phyloP scores from a whole-genome alignment of 2,329 filamentous ascomycete genomes.

The Ceratocystis lukuohia region DNA sequence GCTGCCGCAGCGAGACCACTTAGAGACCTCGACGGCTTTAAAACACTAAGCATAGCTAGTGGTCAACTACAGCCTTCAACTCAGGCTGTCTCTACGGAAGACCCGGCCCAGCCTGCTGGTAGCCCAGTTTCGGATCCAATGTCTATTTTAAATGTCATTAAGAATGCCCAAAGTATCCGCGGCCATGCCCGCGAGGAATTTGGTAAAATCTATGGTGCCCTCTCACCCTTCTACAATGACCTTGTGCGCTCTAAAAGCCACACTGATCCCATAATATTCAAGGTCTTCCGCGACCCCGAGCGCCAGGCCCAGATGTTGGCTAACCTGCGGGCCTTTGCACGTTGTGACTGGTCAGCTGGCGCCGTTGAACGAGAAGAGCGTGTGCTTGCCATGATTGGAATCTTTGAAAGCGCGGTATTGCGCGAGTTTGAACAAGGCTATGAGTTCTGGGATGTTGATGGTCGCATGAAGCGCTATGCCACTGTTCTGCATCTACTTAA shows the following conservation, averaged over 20 bases:
- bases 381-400: constrained; percentile 57
- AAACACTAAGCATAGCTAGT: constrained; percentile 51
- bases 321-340: constrained; percentile 64
- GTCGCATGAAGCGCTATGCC: constrained; percentile 78
- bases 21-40: constrained; percentile 54
- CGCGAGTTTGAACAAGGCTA: constrained; percentile 90
- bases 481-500: constrained; percentile 73
- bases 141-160: constrained; percentile 55
- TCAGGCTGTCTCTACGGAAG: not conserved
- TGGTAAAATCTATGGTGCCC: constrained; percentile 73
- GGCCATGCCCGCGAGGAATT: constrained; percentile 82
- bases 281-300: constrained; percentile 75
- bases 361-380: constrained; percentile 58
- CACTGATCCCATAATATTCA: constrained; percentile 72
- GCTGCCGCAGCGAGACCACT: constrained; percentile 22
- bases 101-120: constrained; percentile 24
- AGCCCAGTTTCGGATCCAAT: constrained; percentile 42
- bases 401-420: constrained; percentile 83
- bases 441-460: constrained; percentile 75
- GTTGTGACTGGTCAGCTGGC: constrained; percentile 67
- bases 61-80: not conserved
- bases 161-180: constrained; percentile 60
- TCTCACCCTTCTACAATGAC: constrained; percentile 82
- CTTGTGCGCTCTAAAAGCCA: constrained; percentile 58
- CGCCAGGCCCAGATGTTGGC: constrained; percentile 80